Base-by-base conservation (phyloP, 345 rosid genomes). In the Pistacia vera region DNA sequence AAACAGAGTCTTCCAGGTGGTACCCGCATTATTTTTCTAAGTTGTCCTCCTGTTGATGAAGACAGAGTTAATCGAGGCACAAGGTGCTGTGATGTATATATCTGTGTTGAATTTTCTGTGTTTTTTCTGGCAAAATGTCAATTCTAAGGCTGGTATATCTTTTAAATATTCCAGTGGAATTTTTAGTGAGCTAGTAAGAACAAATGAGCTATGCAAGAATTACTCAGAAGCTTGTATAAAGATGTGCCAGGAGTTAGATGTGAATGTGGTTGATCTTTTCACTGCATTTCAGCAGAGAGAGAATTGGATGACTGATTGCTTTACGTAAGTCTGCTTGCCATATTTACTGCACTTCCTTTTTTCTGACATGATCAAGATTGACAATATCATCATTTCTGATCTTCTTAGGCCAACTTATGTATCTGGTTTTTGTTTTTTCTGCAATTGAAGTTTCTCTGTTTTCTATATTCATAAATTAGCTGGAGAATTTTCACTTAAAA, bases 11-110 rank as follows among this genome's bases (percentile, higher is more conserved):
- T 96, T 79, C 92, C 98, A 12, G 88, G 83, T 60, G 70, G 87
- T 7, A 89, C 81, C 0, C 93, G 92, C 55, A 71, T 94, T 64
- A 79, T 97, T 78, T 84, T 94, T 77, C 92, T 94, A 70, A 92
- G 86, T 60, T 83, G 89, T 63, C 97, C 98, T 78, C 99, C 99
- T 5, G 98, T 97, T 33, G 87, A 97, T 9, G 99, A 97, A 84
- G 88, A 81, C 55, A 90, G 83, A 85, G 84, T 97, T 81, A 77
- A 79, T 61, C 78, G 80, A 73, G 81, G 70, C 86, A 79, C 84
- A 72, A 90, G 99, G 99, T 97, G 70, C 66, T 72, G 41, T 74
- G 5, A 36, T 77, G 52, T 74, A 44, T 56, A 55, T n/a, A 38
- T 75, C 20, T 55, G 67, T 49, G 55, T 74, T 25, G 44, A 4